A percentile compares a stretch with the other conserved stretches of the same genome.
Evolutionary conservation across 208 protist genomes (phyloP).

Genomic region (Trypanosoma theileri): DNA sequence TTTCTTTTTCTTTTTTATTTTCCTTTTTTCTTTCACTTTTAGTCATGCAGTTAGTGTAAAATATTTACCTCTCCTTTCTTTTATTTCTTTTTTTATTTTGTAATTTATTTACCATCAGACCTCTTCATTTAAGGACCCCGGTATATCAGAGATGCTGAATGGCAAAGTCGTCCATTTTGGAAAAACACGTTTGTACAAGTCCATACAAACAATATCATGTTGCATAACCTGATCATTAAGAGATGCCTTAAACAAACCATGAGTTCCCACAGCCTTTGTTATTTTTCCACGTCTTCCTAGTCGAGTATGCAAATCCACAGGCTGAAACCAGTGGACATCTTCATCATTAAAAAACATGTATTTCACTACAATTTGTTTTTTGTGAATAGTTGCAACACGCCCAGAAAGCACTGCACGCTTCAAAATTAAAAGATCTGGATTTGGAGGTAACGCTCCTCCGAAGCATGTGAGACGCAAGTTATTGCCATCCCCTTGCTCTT

Average conservation of each 20-base stretch:
- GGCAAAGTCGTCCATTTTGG: conserved; percentile 91
- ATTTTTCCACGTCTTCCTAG: conserved; percentile 95
- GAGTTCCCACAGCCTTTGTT: conserved; percentile 94
- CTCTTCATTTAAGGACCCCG: conserved; percentile 39
- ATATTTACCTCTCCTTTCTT: conserved; percentile 17
- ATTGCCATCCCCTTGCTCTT: conserved; percentile 75
- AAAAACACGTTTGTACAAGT: conserved; percentile 97
- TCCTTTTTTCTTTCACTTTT: background rate
- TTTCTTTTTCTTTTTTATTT: conserved; percentile 21
- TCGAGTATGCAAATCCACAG: conserved; percentile 96
- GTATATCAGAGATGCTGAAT: conserved; percentile 66
- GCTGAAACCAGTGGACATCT: conserved; percentile 97
- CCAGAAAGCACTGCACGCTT: conserved; percentile 80
- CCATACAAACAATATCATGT: conserved; percentile 97
- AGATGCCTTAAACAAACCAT: conserved; percentile 96
- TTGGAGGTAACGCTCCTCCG: conserved; percentile 73
- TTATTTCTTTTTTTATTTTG: conserved; percentile 19
- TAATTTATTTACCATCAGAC: conserved; percentile 29
- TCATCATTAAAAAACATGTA: conserved; percentile 96
- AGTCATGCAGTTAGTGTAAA: conserved; percentile 13
- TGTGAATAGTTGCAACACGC: conserved; percentile 87
- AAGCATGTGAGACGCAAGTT: conserved; percentile 75
- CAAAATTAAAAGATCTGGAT: conserved; percentile 80
- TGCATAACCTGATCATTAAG: conserved; percentile 94
- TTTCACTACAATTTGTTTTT: conserved; percentile 94